These are phyloP conservation scores for Trametes sp. DNA, from an alignment of 1,284 basidiomycete genomes.

Conservation along the genomic window DNA sequence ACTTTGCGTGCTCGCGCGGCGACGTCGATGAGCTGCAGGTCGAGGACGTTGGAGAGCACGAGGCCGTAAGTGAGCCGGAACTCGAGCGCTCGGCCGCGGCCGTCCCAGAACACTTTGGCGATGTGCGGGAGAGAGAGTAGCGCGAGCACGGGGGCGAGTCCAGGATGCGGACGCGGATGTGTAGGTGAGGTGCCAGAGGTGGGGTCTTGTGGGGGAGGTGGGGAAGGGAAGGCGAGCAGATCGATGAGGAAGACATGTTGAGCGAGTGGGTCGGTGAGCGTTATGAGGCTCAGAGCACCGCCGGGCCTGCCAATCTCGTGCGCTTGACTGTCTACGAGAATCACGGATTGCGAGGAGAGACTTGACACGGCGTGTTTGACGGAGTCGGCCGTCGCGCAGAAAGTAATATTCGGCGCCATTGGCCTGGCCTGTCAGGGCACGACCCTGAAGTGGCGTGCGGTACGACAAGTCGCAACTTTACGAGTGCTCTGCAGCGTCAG, in stretches of 20 bases:
- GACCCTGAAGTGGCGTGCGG: too few relatives aligned
- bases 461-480: too few relatives aligned
- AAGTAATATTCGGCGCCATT: constrained; percentile 11
- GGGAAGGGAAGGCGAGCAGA: constrained; percentile 37
- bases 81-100: constrained; percentile 52
- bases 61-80: constrained; percentile 42
- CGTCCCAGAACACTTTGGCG: constrained; percentile 56
- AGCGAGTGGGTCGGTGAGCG: constrained; percentile 48
- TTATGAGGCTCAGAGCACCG: constrained; percentile 51
- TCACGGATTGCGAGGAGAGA: constrained; percentile 26
- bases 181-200: background rate
- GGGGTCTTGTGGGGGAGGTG: background rate
- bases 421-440: constrained; percentile 3
- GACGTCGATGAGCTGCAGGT: constrained; percentile 49
- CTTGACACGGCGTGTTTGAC: constrained; percentile 12
- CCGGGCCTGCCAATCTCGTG: constrained; percentile 46
- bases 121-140: constrained; percentile 41
- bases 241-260: constrained; percentile 52
- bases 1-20: constrained; percentile 25
- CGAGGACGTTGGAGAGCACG: constrained; percentile 44
- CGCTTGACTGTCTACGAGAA: constrained; percentile 45
- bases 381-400: constrained; percentile 1
- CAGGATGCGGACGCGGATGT: constrained; percentile 16
- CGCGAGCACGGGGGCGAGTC: constrained; percentile 38
- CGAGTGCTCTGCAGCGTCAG: too few relatives aligned